Evolutionary conservation across 2,329 filamentous ascomycete genomes (phyloP), one percentile per base, ranked within the genome.

Genomic region (Colletotrichum australisinense): DNA sequence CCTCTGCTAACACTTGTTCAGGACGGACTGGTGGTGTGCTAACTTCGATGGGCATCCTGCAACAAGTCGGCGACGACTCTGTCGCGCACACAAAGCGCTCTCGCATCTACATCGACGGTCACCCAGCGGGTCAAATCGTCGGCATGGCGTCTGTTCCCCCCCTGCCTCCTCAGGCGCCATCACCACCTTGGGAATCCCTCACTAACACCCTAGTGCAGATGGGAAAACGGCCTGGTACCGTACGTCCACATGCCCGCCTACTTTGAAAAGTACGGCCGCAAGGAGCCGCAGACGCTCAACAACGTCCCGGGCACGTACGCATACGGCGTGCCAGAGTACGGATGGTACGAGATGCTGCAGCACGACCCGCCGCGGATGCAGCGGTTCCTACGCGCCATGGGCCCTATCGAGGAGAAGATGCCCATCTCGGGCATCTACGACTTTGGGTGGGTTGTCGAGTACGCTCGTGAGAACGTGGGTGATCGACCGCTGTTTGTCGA

Each of bases 301-400:
- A 74, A 80, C 16, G 80, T 79, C 1, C 69, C 80, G 2, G 74
- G 76, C 11, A 79, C 79, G 46, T 83, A 79, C 42, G 78, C 80
- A 6, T 60, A 76, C 16, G 80, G 79, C 32, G 49, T 77, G 11
- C 78, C 80, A 0, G 78, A 81, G 11, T 66, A 76, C 49, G 78
- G 78, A 1, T 77, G 80, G n/a, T 84, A 80, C 78, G 80, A 83
- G 22, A 77, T 83, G 63, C 73, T 80, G 63, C 74, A 78, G 38
- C 67, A 74, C 12, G 60, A 78, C 38, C 78, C 78, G 3, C 77
- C 78, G 42, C 76, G 76, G 5, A 77, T 80, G 76, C 69, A 57
- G 1, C 72, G 67, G 28, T 81, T 82, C 71, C 79, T 81, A 74
- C 59, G 74, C 3, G 78, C 78, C 52, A 83, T 84, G 81, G 75